A percentile compares a stretch with the other conserved stretches of the same genome.
Evolutionary conservation across 2,329 filamentous ascomycete genomes (phyloP).

Genomic region (Madurella fahalii): DNA sequence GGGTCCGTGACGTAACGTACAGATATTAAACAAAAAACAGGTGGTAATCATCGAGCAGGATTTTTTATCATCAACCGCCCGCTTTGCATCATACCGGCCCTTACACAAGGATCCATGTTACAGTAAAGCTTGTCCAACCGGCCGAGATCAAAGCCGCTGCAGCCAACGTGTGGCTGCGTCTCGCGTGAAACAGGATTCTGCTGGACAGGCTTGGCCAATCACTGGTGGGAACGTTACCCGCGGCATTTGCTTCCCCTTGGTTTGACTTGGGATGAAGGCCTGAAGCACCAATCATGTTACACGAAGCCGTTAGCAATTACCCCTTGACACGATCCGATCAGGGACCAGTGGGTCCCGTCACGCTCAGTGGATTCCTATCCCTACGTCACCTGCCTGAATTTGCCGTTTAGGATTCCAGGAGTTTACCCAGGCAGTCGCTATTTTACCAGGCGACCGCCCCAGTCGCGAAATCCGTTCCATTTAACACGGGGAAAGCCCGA

Average conservation of each 20-base stretch:
- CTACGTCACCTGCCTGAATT: conserved; percentile 22
- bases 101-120: no score
- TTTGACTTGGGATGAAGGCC: background rate
- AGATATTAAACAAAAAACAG: no score
- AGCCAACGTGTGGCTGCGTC: conserved; percentile 2
- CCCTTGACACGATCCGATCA: conserved; percentile 22
- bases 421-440: background rate
- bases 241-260: background rate
- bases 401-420: conserved; percentile 6
- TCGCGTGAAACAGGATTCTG: conserved; percentile 5
- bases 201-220: conserved; percentile 3
- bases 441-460: background rate
- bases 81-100: no score
- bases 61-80: no score
- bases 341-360: background rate
- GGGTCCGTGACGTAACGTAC: no score
- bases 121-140: no score
- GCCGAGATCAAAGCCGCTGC: no score
- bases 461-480: background rate
- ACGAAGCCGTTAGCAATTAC: conserved; percentile 18
- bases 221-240: background rate
- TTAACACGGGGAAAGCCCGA: background rate
- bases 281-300: conserved; percentile 17
- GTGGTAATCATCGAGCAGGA: no score
- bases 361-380: conserved; percentile 1